Base-by-base conservation (phyloP, 768 basidiomycete genomes). In the Serendipita sp. region DNA sequence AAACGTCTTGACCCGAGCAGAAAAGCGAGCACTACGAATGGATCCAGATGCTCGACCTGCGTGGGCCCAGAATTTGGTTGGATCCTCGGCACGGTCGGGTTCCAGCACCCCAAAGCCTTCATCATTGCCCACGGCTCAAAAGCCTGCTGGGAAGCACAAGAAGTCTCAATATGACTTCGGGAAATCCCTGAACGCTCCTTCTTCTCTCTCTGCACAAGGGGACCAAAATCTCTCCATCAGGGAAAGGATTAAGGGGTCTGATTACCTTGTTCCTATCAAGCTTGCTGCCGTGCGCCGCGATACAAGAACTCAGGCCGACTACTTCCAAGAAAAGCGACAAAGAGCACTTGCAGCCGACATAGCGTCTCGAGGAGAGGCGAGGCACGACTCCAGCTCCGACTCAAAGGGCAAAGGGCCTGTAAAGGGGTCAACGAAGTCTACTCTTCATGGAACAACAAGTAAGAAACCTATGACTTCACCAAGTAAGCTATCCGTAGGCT, bases 311-410 rank as follows among this genome's bases (percentile, higher is more conserved):
- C 56, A 60, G 18, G 56, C 56, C 4, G 56, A 60, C 56, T 60
- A 60, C 35, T 60, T 60, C 56, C 56, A 60, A 60, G 56, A 60
- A 35, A 60, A 60, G 56, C 56, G 56, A 10, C 28, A 30, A 28
- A 32, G 34, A 37, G 56, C 56, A 16, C 16, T 60, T 24, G 56
- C 56, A 11, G 56, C 56, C 8, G 37, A 60, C 8, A 32, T 11
- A 38, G 37, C 28, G 30, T 28, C 56, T 18, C n/a, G 48, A 18
- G 30, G 8, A n/a, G 48, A 32, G n/a, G n/a, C 8, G 28, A 60
- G 11, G 35, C 56, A n/a, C 16, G 56, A 60, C 28, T 53, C 48
- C 32, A 8, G 34, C 18, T 28, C 56, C 8, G 56, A 28, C 30
- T 28, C 37, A 38, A 60, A 60, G 35, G 28, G 28, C 24, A 60